Evolutionary conservation across 495 filamentous ascomycete genomes (phyloP).

Genomic region (Penicillium paxilli): DNA sequence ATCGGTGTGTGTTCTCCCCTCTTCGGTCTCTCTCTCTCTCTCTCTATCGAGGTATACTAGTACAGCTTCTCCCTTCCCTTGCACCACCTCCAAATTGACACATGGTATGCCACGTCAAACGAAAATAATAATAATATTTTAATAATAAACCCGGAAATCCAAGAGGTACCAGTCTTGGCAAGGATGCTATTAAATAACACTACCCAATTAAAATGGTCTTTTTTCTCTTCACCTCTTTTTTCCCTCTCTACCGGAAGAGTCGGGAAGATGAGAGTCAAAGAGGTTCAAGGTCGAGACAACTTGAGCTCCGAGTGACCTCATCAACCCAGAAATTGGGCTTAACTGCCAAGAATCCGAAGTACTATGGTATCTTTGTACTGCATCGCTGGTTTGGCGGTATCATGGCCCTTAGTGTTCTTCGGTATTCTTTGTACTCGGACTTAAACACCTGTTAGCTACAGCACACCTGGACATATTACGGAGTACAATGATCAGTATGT

Average conservation of each 20-base stretch:
- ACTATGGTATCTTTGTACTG: background rate
- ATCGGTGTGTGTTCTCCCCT: background rate
- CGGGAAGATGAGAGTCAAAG: constrained; percentile 16
- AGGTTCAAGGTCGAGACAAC: background rate
- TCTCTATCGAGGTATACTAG: background rate
- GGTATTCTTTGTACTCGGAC: background rate
- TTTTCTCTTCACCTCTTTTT: background rate
- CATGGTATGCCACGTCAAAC: background rate
- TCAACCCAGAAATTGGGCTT: background rate
- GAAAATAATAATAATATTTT: too few species aligned
- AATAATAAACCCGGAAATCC: too few species aligned
- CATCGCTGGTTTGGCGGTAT: background rate
- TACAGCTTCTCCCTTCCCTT: background rate
- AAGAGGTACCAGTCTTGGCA: background rate
- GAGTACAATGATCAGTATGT: background rate
- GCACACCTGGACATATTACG: too few species aligned
- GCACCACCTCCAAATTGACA: background rate
- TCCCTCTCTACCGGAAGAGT: constrained; percentile 13
- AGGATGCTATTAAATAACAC: constrained; percentile 1
- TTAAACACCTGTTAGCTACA: too few species aligned
- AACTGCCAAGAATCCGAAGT: background rate
- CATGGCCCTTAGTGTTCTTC: background rate
- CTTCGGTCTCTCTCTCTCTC: too few species aligned
- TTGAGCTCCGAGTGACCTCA: constrained; percentile 16
- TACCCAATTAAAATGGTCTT: background rate